These are phyloP conservation scores for Penicillium sp. DNA, from an alignment of 2,329 filamentous ascomycete genomes.

Conservation along the genomic window DNA sequence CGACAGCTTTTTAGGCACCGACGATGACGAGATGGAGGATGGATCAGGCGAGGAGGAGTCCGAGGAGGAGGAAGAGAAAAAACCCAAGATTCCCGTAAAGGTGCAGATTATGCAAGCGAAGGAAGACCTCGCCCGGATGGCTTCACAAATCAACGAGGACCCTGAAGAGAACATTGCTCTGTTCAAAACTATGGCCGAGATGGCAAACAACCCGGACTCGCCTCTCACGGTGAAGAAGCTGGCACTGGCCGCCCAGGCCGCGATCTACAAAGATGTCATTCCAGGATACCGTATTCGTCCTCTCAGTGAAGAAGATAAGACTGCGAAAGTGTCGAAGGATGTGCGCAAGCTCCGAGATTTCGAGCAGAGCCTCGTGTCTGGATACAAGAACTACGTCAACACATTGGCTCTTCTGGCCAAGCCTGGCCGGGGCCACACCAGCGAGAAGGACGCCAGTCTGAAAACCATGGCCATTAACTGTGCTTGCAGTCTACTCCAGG, in stretches of 20 bases:
- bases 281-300: conserved; percentile 94
- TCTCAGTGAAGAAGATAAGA: conserved; percentile 69
- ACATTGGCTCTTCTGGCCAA: conserved; percentile 70
- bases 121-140: conserved; percentile 85
- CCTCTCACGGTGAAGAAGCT: conserved; percentile 78
- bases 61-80: conserved; percentile 51
- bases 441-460: conserved; percentile 47
- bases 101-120: conserved; percentile 85
- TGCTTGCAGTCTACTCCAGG: conserved; percentile 74
- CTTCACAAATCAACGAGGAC: conserved; percentile 79
- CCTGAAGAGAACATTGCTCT: conserved; percentile 84
- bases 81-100: conserved; percentile 68
- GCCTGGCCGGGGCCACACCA: conserved; percentile 43
- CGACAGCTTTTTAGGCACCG: conserved; percentile 64
- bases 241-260: conserved; percentile 79
- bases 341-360: conserved; percentile 79
- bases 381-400: conserved; percentile 83
- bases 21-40: conserved; percentile 56
- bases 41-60: conserved; percentile 45
- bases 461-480: conserved; percentile 80
- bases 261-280: conserved; percentile 93
- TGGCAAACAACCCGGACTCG: conserved; percentile 61
- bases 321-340: conserved; percentile 86
- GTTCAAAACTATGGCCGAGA: conserved; percentile 74
- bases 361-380: conserved; percentile 81